Conservation (phyloP, 2,329 filamentous ascomycete species). For the Daldinia sp. region DNA sequence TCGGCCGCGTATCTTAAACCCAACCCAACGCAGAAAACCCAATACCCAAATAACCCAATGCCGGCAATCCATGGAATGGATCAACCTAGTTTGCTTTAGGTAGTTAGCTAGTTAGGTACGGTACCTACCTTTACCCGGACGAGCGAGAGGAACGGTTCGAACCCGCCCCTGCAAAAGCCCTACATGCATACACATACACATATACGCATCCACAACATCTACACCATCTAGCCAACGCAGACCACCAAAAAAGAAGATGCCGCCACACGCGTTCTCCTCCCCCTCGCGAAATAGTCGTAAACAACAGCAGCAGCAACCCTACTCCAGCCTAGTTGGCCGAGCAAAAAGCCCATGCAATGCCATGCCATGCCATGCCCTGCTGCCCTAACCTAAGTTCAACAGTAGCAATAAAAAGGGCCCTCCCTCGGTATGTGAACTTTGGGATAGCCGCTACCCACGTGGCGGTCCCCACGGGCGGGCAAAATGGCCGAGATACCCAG, state of each 20-base stretch:
- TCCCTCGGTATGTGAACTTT: neutral
- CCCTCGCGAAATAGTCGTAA: no score
- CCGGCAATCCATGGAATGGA: neutral
- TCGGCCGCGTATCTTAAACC: neutral
- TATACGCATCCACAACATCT: neutral
- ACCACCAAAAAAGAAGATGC: neutral
- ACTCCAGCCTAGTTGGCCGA: no score
- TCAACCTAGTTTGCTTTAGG: no score
- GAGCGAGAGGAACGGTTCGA: neutral
- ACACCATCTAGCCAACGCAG: neutral
- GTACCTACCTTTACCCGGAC: slow-evolving; percentile 3
- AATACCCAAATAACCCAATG: neutral
- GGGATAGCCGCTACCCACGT: slow-evolving; percentile 1
- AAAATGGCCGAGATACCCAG: neutral
- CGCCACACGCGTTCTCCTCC: neutral
- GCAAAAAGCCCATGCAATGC: neutral
- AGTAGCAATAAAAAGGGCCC: neutral
- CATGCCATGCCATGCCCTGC: neutral
- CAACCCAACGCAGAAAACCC: neutral
- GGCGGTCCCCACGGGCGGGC: slow-evolving; percentile 1
- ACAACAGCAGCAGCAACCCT: no score
- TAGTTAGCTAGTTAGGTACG: neutral
- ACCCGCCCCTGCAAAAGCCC: slow-evolving; percentile 3
- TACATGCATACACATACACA: neutral
- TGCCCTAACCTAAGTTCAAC: neutral